Evolutionary conservation across 1,284 basidiomycete species (phyloP), one percentile per base, ranked within the genome.

Genomic region (Ganoderma lingzhi): DNA sequence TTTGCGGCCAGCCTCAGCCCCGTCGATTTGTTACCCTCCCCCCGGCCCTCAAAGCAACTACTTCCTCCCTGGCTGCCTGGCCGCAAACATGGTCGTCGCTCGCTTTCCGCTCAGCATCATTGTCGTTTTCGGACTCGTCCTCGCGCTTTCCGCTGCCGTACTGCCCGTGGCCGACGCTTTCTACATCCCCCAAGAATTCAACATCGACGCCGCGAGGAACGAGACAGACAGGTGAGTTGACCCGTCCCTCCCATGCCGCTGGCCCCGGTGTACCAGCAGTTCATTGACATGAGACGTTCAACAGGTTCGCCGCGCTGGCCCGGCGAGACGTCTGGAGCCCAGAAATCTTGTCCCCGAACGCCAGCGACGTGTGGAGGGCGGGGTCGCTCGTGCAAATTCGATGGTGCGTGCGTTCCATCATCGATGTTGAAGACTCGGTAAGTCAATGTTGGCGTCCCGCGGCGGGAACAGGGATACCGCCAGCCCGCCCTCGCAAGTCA

Each of bases 391-490:
- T 70, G 14, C 55, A 56, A 58, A 71, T 74, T 28, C 30, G 44
- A 30, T 75, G 74, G 74, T 74, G 39, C 30, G 74, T 74, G 39
- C 30, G 5, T 6, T 28, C 39, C 39, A 32, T 14, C 10, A 19
- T 39, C 14, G 19, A 6, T n/a, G 45, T 48, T 48, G 58, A 10
- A 37, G 15, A 39, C 37, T 35, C 6, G 17, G 19, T 19, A 12
- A 19, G 32, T 17, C 15, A 3, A 15, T 41, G 19, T 19, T 5
- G 23, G 39, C 15, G 56, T 35, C 8, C 19, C 35, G 39, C 12
- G 37, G 12, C 23, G 12, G 28, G 23, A 19, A 28, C 37, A 84
- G 83, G 83, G 78, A 81, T 69, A 75, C 76, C 14, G 71, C 74
- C 61, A 70, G 78, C 63, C 75, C 76, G 41, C 82, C 80, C 14